These are phyloP conservation scores for Pleoardoris graminearum DNA, from an alignment of 2,329 filamentous ascomycete genomes.

Conservation along the genomic window DNA sequence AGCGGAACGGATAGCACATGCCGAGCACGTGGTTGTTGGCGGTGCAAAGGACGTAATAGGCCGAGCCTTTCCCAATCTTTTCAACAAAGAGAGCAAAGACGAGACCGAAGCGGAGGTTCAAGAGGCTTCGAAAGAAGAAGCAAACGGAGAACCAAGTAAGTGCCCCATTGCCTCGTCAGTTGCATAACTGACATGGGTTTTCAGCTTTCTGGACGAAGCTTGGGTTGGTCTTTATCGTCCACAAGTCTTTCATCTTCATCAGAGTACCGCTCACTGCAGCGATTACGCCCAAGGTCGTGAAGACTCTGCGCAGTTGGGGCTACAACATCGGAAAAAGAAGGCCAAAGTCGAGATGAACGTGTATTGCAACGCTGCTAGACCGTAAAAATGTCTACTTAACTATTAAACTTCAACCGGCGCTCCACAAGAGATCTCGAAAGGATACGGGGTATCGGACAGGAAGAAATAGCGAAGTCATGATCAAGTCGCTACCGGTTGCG, in stretches of 20 bases:
- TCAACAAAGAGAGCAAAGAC: constrained; percentile 38
- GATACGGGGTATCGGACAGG: neutral
- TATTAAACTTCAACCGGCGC: neutral
- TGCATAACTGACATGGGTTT: constrained; percentile 58
- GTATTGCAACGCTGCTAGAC: neutral
- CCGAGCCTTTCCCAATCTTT: constrained; percentile 53
- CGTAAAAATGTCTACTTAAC: neutral
- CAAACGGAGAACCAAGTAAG: constrained; percentile 42
- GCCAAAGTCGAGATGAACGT: constrained; percentile 20
- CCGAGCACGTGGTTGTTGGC: constrained; percentile 65
- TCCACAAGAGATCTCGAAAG: neutral
- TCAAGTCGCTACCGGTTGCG: constrained; percentile 8
- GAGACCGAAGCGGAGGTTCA: constrained; percentile 42
- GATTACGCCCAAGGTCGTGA: constrained; percentile 86
- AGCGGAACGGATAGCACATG: constrained; percentile 77
- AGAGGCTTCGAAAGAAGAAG: constrained; percentile 32
- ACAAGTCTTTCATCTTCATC: constrained; percentile 94
- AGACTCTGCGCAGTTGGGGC: constrained; percentile 78
- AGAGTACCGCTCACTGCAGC: constrained; percentile 85
- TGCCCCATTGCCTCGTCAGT: constrained; percentile 65
- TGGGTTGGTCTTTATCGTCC: constrained; percentile 87
- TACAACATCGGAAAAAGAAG: constrained; percentile 85
- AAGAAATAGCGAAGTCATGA: neutral
- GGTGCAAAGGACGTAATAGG: constrained; percentile 58
- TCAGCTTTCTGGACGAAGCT: constrained; percentile 75